Evolutionary conservation across 345 rosid species (phyloP).

Genomic region (Heritiera littoralis): DNA sequence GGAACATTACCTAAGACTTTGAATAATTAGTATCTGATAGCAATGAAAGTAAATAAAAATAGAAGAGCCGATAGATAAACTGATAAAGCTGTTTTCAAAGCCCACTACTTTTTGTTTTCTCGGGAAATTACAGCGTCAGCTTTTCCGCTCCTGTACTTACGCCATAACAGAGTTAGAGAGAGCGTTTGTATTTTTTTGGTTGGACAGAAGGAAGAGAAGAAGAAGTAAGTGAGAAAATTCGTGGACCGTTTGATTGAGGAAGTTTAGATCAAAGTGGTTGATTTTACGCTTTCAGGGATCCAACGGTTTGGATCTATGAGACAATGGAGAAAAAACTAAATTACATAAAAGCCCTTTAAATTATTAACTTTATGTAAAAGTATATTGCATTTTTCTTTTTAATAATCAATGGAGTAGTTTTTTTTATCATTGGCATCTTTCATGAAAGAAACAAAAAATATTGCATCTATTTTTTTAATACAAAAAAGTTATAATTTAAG

Average conservation of each 20-base stretch:
- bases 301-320: too few species aligned
- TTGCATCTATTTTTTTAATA: too few species aligned
- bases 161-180: background rate
- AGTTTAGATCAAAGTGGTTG: background rate
- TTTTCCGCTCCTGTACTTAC: constrained; percentile 18
- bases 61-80: background rate
- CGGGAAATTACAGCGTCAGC: constrained; percentile 25
- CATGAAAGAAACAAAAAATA: too few species aligned
- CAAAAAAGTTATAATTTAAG: too few species aligned
- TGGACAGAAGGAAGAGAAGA: background rate
- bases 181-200: background rate
- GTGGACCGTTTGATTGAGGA: constrained; percentile 1
- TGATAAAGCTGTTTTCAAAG: constrained; percentile 3
- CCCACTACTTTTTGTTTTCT: constrained; percentile 23
- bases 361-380: too few species aligned
- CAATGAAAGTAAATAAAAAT: background rate
- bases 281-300: too few species aligned
- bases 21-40: background rate
- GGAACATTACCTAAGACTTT: constrained; percentile 19
- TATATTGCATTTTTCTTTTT: too few species aligned
- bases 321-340: too few species aligned
- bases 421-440: too few species aligned
- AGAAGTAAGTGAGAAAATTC: background rate
- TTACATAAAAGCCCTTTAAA: too few species aligned
- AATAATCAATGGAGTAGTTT: too few species aligned